Evolutionary conservation across 306 rosid genomes (phyloP).

Genomic region (Potentilla sterilis): DNA sequence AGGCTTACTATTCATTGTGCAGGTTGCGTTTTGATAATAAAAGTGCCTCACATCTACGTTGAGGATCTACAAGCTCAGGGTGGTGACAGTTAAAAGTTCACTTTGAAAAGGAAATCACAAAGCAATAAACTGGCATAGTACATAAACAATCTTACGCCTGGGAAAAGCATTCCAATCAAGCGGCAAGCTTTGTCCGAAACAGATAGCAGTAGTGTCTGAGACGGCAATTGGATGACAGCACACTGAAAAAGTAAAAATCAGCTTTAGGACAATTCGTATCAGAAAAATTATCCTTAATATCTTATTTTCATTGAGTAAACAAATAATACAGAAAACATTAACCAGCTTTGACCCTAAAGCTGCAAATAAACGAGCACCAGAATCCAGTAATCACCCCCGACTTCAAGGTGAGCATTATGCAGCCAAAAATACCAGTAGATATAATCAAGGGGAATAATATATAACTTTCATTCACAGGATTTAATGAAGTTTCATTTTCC

Average conservation of each 20-base stretch:
- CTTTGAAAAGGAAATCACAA: not conserved
- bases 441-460: not conserved
- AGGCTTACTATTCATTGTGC: constrained; percentile 3
- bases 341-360: constrained; percentile 12
- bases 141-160: constrained; percentile 65
- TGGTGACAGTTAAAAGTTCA: constrained; percentile 9
- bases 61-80: constrained; percentile 16
- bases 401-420: not conserved
- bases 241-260: constrained; percentile 53
- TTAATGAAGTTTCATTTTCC: not conserved
- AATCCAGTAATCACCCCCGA: not conserved
- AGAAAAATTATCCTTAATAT: constrained; percentile 11
- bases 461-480: not conserved
- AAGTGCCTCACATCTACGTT: constrained; percentile 12
- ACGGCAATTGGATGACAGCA: constrained; percentile 95
- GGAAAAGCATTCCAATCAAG: constrained; percentile 97
- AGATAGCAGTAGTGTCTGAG: constrained; percentile 89
- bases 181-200: constrained; percentile 94
- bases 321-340: not conserved
- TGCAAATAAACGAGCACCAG: not conserved
- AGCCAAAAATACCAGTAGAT: not conserved
- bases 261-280: constrained; percentile 9
- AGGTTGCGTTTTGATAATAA: constrained; percentile 11
- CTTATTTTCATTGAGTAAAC: not conserved
- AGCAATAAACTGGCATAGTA: constrained; percentile 8